phyloP scores from a whole-genome alignment of 352 stramenopile genomes.

The Phytophthora citrophthora region DNA sequence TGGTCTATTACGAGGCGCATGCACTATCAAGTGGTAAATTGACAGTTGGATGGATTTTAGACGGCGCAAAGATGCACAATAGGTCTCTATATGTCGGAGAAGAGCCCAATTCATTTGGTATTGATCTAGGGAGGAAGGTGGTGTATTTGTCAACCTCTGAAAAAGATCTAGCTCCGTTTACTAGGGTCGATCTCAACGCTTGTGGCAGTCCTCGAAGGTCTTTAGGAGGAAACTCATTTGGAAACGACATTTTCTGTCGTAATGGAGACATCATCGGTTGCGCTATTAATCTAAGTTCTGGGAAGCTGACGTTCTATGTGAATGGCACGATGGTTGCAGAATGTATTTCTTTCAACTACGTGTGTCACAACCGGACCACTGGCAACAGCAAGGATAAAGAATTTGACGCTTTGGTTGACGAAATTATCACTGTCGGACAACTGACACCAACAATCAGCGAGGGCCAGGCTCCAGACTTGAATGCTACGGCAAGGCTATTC shows the following conservation, averaged over 20 bases:
- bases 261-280: slow-evolving; percentile 69
- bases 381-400: slow-evolving; percentile 17
- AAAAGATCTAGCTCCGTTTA: slow-evolving; percentile 27
- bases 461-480: not conserved
- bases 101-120: slow-evolving; percentile 40
- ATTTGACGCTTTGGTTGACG: slow-evolving; percentile 55
- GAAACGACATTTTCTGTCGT: slow-evolving; percentile 54
- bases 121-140: slow-evolving; percentile 49
- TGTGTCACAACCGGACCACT: not conserved
- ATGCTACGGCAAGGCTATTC: slow-evolving; percentile 5
- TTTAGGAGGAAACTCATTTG: slow-evolving; percentile 33
- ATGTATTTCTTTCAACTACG: not conserved
- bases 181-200: slow-evolving; percentile 13
- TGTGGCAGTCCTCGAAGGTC: slow-evolving; percentile 44
- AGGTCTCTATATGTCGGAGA: slow-evolving; percentile 51
- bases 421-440: slow-evolving; percentile 44
- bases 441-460: not conserved
- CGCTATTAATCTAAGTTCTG: slow-evolving; percentile 32
- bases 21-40: slow-evolving; percentile 57
- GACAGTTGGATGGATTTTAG: slow-evolving; percentile 58
- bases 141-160: slow-evolving; percentile 37
- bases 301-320: slow-evolving; percentile 62
- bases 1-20: slow-evolving; percentile 64
- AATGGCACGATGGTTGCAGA: slow-evolving; percentile 54
- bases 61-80: slow-evolving; percentile 9